Base-by-base conservation (phyloP, 352 stramenopile species). In the Phytophthora palmivora region DNA sequence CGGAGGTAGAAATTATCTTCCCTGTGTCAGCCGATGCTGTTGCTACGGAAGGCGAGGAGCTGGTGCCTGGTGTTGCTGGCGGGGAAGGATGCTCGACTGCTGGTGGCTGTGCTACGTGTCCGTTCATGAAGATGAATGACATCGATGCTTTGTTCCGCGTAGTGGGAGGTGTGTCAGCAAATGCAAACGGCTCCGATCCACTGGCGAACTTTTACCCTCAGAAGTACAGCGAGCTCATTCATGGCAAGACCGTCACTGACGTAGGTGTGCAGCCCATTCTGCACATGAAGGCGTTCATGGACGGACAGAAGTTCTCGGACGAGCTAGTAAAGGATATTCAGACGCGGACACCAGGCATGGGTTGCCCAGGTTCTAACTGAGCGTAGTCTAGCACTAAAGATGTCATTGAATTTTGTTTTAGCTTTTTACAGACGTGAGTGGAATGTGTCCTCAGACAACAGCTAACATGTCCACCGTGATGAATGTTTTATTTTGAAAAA, bases 81-180 rank as follows among this genome's bases (percentile, higher is more conserved):
- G 95, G 95, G 16, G 97, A 99, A 74, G 97, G 96, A 26, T 99
- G 97, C 78, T 97, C 89, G 16, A 98, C 94, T 47, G 94, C 95
- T 21, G 97, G 97, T 21, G 97, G 97, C 44, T 99, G 97, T 60
- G 97, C 97, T 14, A 99, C 97, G 10, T 99, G 97, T 49, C 97
- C 97, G 4, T 99, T 98, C 65, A 99, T 99, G 97, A 99, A 99
- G 79, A 99, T 99, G 96, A 99, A 99, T 79, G 93, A 98, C 78
- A 88, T 99, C 36, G 96, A 99, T 63, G 90, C 95, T n/a, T 75
- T 99, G 9, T 92, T 97, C 63, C 85, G 97, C 60, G 88, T 99
- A 45, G 78, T 67, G 39, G 86, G 96, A 58, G 73, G 83, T 9
- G 84, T 89, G 7, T 79, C 74, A 22, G 36, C 63, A 3, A 65